phyloP scores from a whole-genome alignment of 805 yeast species.

The Hanseniaspora nectarophila region DNA sequence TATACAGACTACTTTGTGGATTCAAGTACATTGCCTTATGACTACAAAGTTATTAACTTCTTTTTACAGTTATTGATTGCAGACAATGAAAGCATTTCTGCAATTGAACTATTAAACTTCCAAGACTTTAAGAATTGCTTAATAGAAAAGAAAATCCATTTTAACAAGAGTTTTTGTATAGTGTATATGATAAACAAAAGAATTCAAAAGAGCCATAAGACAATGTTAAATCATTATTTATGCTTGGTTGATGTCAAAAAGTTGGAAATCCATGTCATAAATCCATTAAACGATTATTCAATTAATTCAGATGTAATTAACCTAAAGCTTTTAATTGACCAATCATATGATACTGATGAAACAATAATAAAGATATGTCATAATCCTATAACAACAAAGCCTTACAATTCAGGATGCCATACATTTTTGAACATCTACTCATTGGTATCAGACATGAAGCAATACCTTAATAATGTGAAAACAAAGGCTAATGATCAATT shows the following conservation, averaged over 20 bases:
- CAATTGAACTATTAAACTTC: not conserved
- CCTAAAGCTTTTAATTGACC: not conserved
- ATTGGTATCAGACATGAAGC: not conserved
- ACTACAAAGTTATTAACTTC: conserved; percentile 3
- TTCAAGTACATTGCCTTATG: not conserved
- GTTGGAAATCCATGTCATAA: not conserved
- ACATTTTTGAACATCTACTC: conserved; percentile 11
- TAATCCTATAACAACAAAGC: not conserved
- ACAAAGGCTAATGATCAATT: conserved; percentile 7
- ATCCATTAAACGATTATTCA: conserved; percentile 8
- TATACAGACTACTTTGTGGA: not conserved
- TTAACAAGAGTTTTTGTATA: not conserved
- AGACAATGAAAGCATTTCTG: not conserved
- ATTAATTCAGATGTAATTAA: not conserved
- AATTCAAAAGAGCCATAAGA: not conserved
- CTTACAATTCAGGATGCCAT: conserved; percentile 1
- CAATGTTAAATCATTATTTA: not conserved
- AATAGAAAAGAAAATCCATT: not conserved
- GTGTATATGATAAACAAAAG: not conserved
- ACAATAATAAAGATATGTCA: not conserved
- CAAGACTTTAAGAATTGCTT: not conserved
- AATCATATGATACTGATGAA: not conserved
- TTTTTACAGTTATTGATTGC: not conserved
- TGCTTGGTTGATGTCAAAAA: conserved; percentile 2
- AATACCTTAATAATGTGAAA: not conserved